These are phyloP conservation scores for Canavalia gladiata DNA, from an alignment of 306 rosid genomes.

Conservation along the genomic window DNA sequence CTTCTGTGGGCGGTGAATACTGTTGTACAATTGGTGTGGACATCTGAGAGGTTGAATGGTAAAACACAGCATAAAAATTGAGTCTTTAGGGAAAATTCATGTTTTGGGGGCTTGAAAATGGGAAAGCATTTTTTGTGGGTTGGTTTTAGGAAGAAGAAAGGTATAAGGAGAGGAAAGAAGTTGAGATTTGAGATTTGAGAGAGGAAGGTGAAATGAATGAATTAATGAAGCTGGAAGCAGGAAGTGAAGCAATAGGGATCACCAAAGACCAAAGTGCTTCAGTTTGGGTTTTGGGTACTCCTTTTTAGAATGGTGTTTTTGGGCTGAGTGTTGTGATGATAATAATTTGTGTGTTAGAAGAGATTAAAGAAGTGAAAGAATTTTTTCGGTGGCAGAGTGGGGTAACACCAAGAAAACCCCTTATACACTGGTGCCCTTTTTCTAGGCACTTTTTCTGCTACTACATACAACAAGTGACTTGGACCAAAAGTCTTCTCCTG, in stretches of 20 bases:
- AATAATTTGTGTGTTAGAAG: background rate
- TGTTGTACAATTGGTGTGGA: constrained; percentile 61
- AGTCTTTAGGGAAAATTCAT: constrained; percentile 10
- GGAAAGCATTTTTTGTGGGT: constrained; percentile 4
- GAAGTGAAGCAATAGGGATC: constrained; percentile 11
- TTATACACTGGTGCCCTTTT: background rate
- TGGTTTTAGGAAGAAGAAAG: background rate
- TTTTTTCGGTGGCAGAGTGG: constrained; percentile 32
- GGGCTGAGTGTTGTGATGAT: background rate
- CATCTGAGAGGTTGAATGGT: constrained; percentile 43
- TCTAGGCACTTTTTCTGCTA: background rate
- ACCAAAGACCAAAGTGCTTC: constrained; percentile 2
- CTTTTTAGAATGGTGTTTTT: background rate
- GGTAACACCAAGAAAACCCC: constrained; percentile 36
- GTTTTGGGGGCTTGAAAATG: constrained; percentile 11
- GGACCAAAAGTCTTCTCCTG: too few relatives aligned
- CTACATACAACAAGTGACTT: too few relatives aligned
- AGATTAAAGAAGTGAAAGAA: constrained; percentile 8
- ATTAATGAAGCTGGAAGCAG: background rate
- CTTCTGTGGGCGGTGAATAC: constrained; percentile 59
- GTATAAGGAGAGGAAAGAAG: background rate
- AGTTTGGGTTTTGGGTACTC: background rate
- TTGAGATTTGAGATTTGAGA: too few relatives aligned
- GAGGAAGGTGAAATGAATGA: background rate
- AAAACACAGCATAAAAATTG: background rate